A percentile compares a stretch with the other conserved stretches of the same genome.
phyloP scores from a whole-genome alignment of 2,329 filamentous ascomycete species.

The Ophiostoma populinum region DNA sequence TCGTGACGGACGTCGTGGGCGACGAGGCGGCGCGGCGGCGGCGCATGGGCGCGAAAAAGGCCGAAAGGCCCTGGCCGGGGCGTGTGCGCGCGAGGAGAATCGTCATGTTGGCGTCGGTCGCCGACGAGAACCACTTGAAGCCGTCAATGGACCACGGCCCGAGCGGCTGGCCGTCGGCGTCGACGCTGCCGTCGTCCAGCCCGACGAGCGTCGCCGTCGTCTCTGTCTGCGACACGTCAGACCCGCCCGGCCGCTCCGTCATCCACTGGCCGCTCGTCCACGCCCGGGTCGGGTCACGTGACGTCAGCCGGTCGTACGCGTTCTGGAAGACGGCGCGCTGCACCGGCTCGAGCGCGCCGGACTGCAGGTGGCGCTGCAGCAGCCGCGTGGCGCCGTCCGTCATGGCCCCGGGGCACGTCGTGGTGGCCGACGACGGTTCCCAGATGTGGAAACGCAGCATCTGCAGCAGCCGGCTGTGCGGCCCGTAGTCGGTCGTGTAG shows the following conservation, averaged over 20 bases:
- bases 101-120: conserved; percentile 46
- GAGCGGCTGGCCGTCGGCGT: conserved; percentile 20
- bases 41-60: conserved; percentile 49
- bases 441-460: conserved; percentile 43
- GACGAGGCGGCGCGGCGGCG: conserved; percentile 17
- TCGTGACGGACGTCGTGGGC: conserved; percentile 14
- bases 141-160: conserved; percentile 45
- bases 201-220: conserved; percentile 30
- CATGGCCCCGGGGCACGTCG: conserved; percentile 51
- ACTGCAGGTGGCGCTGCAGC: conserved; percentile 25
- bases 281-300: conserved; percentile 28
- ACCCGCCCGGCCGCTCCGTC: conserved; percentile 54
- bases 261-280: conserved; percentile 70
- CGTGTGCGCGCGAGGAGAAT: conserved; percentile 45
- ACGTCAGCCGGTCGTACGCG: conserved; percentile 35
- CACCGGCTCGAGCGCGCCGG: conserved; percentile 11
- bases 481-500: conserved; percentile 34
- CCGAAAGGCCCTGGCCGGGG: conserved; percentile 31
- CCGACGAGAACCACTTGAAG: conserved; percentile 57
- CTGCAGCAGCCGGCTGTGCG: conserved; percentile 38
- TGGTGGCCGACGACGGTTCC: conserved; percentile 39
- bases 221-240: conserved; percentile 51
- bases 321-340: conserved; percentile 30
- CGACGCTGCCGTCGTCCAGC: conserved; percentile 14
- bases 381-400: conserved; percentile 42